phyloP scores from a whole-genome alignment of 805 yeast genomes.

The Saccharomycopsis sp. region DNA sequence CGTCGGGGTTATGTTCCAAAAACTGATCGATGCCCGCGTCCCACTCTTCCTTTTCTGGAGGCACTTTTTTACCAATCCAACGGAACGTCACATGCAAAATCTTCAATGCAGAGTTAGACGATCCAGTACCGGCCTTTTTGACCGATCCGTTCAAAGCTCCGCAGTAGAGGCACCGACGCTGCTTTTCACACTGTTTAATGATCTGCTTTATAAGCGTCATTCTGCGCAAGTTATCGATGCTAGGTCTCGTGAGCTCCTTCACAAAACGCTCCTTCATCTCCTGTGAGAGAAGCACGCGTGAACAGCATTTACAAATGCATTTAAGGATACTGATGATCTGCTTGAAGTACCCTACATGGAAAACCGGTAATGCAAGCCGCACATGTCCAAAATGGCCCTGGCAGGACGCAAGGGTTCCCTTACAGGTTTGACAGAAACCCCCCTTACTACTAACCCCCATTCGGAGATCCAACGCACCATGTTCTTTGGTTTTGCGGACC shows the following conservation, averaged over 20 bases:
- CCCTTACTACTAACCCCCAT: constrained; percentile 93
- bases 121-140: constrained; percentile 88
- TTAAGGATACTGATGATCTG: constrained; percentile 83
- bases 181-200: constrained; percentile 90
- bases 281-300: constrained; percentile 69
- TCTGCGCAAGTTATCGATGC: constrained; percentile 82
- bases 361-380: constrained; percentile 88
- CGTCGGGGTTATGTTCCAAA: constrained; percentile 70
- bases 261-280: constrained; percentile 60
- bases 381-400: constrained; percentile 99
- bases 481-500: constrained; percentile 72
- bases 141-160: constrained; percentile 93
- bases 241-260: constrained; percentile 79
- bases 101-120: constrained; percentile 89
- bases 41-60: constrained; percentile 81
- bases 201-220: constrained; percentile 82
- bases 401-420: constrained; percentile 85
- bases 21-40: constrained; percentile 80
- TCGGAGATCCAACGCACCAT: constrained; percentile 84
- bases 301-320: constrained; percentile 85
- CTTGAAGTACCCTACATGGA: constrained; percentile 96
- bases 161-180: constrained; percentile 83
- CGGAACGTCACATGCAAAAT: constrained; percentile 94
- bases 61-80: constrained; percentile 86
- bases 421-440: constrained; percentile 86